Conservation (phyloP, 371 early-diverging fungal genomes). For the Saksenaea oblongispora region DNA sequence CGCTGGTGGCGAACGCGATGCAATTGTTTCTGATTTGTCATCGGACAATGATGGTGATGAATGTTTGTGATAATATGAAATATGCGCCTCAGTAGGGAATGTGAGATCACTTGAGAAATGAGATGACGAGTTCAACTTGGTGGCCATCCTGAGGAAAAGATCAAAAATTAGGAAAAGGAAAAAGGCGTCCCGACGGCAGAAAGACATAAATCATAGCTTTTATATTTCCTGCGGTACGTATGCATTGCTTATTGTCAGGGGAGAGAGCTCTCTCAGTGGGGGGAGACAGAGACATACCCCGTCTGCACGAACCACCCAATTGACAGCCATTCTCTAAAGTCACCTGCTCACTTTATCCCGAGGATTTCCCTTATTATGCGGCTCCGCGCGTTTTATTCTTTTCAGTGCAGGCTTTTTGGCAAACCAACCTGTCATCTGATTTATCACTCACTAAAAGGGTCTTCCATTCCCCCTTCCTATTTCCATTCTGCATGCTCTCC, state of each 20-base stretch:
- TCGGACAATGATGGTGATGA: background rate
- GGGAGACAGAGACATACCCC: background rate
- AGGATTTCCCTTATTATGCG: background rate
- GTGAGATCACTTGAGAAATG: background rate
- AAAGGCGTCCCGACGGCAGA: background rate
- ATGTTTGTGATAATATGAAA: background rate
- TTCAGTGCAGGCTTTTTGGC: background rate
- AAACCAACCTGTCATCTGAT: background rate
- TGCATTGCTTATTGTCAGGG: background rate
- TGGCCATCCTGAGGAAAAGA: background rate
- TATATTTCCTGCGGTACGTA: background rate
- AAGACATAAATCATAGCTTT: background rate
- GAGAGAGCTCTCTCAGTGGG: background rate
- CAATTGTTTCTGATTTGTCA: background rate
- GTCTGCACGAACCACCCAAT: conserved; percentile 1
- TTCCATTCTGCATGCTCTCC: background rate
- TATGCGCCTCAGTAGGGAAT: background rate
- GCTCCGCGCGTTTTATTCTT: background rate
- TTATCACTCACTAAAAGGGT: background rate
- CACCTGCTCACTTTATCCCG: conserved; percentile 1
- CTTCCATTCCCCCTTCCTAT: background rate
- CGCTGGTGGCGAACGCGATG: background rate
- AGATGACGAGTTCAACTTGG: background rate
- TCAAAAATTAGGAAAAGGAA: background rate
- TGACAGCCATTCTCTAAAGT: background rate